Conservation (phyloP, 75 land plant species). For the Sequoiadendron giganteum region DNA sequence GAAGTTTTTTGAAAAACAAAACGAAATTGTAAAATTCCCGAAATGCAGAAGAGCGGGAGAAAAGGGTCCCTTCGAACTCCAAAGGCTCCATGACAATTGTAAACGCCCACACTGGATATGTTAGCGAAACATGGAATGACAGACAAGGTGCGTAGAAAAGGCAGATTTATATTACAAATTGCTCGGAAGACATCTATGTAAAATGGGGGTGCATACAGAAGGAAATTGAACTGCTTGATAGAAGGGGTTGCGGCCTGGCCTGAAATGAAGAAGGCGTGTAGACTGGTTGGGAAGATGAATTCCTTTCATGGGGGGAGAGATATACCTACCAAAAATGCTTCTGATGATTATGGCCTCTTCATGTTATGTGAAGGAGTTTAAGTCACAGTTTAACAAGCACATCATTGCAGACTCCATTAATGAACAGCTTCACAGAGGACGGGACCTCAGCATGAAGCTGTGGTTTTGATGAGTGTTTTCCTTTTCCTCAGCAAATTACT, state of each 20-base stretch:
- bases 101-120: no score
- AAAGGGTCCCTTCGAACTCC: no score
- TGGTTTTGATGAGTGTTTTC: not conserved
- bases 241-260: not conserved
- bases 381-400: constrained; percentile 33
- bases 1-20: no score
- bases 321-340: constrained; percentile 58
- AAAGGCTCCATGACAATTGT: no score
- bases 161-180: no score
- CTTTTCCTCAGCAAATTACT: constrained; percentile 18
- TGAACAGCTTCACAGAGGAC: constrained; percentile 38
- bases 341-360: constrained; percentile 70
- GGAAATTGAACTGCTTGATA: not conserved
- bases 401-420: constrained; percentile 52
- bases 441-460: not conserved
- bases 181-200: not conserved
- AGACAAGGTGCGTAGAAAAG: no score
- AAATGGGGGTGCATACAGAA: not conserved
- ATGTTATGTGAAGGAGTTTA: constrained; percentile 52
- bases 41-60: no score
- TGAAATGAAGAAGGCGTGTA: no score
- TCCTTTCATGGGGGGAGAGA: constrained; percentile 41
- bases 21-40: no score
- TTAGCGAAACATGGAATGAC: no score
- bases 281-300: constrained; percentile 7